Evolutionary conservation across 352 stramenopile species (phyloP).

Genomic region (Phytophthora constricta): DNA sequence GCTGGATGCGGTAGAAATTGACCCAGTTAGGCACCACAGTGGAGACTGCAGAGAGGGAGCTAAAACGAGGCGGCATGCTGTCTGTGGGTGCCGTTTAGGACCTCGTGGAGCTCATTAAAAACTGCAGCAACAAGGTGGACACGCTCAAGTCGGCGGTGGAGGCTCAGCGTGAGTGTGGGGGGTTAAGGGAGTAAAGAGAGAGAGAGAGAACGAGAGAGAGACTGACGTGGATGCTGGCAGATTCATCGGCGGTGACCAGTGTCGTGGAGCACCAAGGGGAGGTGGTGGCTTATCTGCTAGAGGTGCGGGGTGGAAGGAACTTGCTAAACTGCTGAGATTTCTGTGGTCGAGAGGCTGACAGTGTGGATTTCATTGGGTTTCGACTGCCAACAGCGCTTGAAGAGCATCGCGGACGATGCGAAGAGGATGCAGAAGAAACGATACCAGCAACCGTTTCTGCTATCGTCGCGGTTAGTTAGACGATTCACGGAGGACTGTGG

Average conservation of each 20-base stretch:
- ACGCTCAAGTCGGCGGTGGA: slow-evolving; percentile 51
- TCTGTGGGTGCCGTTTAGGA: slow-evolving; percentile 39
- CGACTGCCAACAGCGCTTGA: slow-evolving; percentile 53
- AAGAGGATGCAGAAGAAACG: slow-evolving; percentile 83
- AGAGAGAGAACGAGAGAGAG: background rate
- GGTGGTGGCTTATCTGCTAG: slow-evolving; percentile 73
- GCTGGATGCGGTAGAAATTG: slow-evolving; percentile 60
- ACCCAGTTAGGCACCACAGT: too few relatives aligned
- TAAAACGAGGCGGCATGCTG: slow-evolving; percentile 5
- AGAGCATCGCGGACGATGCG: slow-evolving; percentile 58
- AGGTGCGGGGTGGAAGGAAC: too few relatives aligned
- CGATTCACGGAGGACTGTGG: too few relatives aligned
- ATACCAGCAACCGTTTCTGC: slow-evolving; percentile 68
- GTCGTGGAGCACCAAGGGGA: slow-evolving; percentile 68
- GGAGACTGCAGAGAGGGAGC: slow-evolving; percentile 2
- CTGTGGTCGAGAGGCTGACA: background rate
- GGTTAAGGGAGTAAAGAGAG: background rate
- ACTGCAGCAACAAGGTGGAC: slow-evolving; percentile 68
- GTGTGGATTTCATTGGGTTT: background rate
- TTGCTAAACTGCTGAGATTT: too few relatives aligned
- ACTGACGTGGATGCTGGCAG: too few relatives aligned
- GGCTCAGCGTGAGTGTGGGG: slow-evolving; percentile 29
- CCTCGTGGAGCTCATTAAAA: slow-evolving; percentile 77
- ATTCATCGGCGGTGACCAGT: slow-evolving; percentile 28
- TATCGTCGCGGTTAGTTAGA: slow-evolving; percentile 64